Base-by-base conservation (phyloP, 108 stramenopile genomes). In the Aurantiochytrium sp. region DNA sequence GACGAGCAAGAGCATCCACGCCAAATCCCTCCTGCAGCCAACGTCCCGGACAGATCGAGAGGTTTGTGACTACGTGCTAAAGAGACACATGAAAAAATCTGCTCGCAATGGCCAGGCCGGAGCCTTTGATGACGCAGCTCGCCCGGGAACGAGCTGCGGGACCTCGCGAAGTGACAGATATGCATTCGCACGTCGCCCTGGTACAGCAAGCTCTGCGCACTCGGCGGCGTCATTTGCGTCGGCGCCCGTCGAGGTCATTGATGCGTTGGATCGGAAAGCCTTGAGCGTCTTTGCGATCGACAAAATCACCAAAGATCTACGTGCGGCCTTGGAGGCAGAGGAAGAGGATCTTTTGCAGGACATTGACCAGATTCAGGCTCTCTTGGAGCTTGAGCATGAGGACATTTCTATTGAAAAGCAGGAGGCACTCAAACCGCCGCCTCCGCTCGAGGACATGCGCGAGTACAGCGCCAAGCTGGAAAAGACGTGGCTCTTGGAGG, bases 381-480 rank as follows among this genome's bases (percentile, higher is more conserved):
- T 83, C 6, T 45, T 83, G 10, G 76, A 83, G 25, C 19, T 83
- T 8, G 76, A 83, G 76, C 51, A 83, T 35, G 76, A 83, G 23
- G 76, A 83, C 25, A 53, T 83, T 4, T 19, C 45, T 14, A 18
- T 25, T 8, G 76, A 83, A 23, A 83, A 83, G 51, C 44, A 53
- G 12, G 76, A 83, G 16, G 76, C 76, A 0, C 19, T 83, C 23
- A 12, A 83, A 45, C 19, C 76, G 0, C 76, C 76, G 6, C 76
- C 76, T 47, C 19, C 76, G n/a, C 76, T 83, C 16, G 76, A 83
- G 28, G 76, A 83, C 28, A 83, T 83, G 76, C 76, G 76, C 51
- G 76, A 83, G 76, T 83, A 83, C 76, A 83, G 49, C 25, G 76
- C 76, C 10, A 83, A 83, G 76, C 51, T 83, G 10, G 76, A 83